phyloP scores from a whole-genome alignment of 257 asterid species.

The Cordia subcordata region DNA sequence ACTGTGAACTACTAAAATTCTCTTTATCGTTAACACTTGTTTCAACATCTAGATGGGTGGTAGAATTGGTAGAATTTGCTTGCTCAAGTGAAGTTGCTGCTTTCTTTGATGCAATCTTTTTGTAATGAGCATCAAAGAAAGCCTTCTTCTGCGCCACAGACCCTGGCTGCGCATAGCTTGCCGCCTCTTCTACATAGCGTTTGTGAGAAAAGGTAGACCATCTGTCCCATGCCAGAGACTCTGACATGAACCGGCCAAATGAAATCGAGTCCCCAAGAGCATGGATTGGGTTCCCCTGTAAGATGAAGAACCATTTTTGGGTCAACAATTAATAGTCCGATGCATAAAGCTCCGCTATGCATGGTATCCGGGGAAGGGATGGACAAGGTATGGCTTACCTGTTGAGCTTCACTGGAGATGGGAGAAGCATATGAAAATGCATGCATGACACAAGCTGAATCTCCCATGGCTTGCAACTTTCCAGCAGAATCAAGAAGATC shows the following conservation, averaged over 20 bases:
- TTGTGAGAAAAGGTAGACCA: conserved; percentile 90
- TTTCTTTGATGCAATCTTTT: conserved; percentile 76
- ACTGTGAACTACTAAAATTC: not conserved
- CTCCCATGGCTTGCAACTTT: conserved; percentile 48
- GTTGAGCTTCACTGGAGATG: conserved; percentile 54
- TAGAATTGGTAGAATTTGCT: conserved; percentile 28
- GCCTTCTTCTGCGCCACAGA: conserved; percentile 95
- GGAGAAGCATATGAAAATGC: conserved; percentile 72
- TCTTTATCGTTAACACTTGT: not conserved
- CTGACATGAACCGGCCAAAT: conserved; percentile 72
- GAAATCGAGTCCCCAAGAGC: conserved; percentile 82
- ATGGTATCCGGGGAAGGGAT: no score
- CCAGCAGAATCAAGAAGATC: not conserved
- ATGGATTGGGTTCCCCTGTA: conserved; percentile 38
- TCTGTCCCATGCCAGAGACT: conserved; percentile 79
- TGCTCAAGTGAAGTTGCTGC: conserved; percentile 73
- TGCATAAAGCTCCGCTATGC: no score
- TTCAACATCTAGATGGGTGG: conserved; percentile 13
- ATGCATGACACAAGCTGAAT: conserved; percentile 73
- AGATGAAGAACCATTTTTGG: no score
- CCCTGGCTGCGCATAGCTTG: conserved; percentile 74
- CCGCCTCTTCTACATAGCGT: conserved; percentile 90
- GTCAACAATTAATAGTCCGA: no score
- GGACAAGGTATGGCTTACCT: conserved; percentile 28
- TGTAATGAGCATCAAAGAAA: conserved; percentile 98